These are phyloP conservation scores for Penicillium sp. DNA, from an alignment of 2,329 filamentous ascomycete genomes.

Conservation along the genomic window DNA sequence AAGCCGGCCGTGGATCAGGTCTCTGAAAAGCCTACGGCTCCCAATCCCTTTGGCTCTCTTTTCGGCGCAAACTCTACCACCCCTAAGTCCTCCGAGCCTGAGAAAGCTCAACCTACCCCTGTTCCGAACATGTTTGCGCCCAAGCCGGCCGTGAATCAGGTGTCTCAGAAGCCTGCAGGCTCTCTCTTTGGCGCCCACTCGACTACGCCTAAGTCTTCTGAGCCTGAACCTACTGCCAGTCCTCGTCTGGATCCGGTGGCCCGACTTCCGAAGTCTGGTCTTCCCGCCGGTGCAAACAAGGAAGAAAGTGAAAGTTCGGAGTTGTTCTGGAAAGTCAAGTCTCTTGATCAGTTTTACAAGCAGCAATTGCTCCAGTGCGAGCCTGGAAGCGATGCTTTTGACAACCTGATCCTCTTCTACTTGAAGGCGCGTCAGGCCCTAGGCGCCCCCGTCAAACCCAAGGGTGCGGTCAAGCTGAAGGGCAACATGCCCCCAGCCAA, in stretches of 20 bases:
- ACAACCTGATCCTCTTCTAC: conserved; percentile 37
- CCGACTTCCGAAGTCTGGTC: conserved; percentile 15
- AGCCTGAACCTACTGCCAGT: conserved; percentile 11
- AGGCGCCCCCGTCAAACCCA: conserved; percentile 30
- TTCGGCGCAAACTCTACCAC: conserved; percentile 21
- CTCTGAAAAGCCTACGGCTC: background rate
- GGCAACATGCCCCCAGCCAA: background rate
- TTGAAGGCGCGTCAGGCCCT: conserved; percentile 37
- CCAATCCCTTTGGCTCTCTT: conserved; percentile 20
- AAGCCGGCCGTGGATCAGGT: background rate
- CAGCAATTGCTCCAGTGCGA: conserved; percentile 30
- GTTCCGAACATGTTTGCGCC: conserved; percentile 10
- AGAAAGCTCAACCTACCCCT: conserved; percentile 7
- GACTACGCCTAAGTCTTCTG: too few relatives aligned
- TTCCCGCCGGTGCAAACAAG: conserved; percentile 18
- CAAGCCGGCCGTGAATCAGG: conserved; percentile 6
- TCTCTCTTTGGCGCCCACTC: conserved; percentile 19
- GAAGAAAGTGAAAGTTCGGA: conserved; percentile 19
- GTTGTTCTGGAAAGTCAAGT: conserved; percentile 29
- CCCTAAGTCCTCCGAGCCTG: background rate
- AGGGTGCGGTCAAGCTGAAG: conserved; percentile 1
- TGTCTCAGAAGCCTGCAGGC: conserved; percentile 2
- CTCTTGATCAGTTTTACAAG: conserved; percentile 36
- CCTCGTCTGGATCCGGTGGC: background rate
- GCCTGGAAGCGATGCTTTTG: conserved; percentile 33